These are phyloP conservation scores for Podaxis rugospora DNA, from an alignment of 768 basidiomycete genomes.

Conservation along the genomic window DNA sequence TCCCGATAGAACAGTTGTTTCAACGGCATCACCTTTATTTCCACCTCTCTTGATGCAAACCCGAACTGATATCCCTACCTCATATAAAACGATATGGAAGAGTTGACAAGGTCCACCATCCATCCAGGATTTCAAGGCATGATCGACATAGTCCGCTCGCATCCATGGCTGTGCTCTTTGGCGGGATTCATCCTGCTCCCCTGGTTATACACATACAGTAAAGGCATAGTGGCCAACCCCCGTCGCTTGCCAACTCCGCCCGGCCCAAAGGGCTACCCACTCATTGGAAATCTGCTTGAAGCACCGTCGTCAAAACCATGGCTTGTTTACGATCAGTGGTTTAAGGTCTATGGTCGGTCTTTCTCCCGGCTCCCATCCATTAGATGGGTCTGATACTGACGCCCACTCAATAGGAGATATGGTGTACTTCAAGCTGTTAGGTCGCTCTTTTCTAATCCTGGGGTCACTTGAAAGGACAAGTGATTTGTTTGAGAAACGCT, in stretches of 20 bases:
- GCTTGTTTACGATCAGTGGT: conserved; percentile 15
- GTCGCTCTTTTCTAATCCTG: conserved; percentile 12
- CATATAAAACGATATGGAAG: too few species aligned
- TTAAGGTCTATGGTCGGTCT: conserved; percentile 15
- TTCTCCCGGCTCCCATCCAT: not conserved
- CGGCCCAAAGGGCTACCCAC: conserved; percentile 14
- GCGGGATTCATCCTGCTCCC: not conserved
- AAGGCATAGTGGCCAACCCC: not conserved
- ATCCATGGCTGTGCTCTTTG: not conserved
- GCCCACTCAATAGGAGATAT: conserved; percentile 9
- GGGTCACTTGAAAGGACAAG: conserved; percentile 4
- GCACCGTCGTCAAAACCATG: conserved; percentile 13
- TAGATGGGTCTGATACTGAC: not conserved
- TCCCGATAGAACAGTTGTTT: too few species aligned
- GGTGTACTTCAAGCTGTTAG: conserved; percentile 13
- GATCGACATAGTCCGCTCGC: not conserved
- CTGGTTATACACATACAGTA: not conserved
- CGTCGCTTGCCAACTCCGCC: conserved; percentile 8
- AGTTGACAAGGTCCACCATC: too few species aligned
- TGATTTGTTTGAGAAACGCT: conserved; percentile 15
- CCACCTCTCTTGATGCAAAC: too few species aligned
- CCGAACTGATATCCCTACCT: too few species aligned
- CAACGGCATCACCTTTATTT: too few species aligned
- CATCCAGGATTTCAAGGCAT: not conserved
- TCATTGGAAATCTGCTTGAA: conserved; percentile 16